Base-by-base conservation (phyloP, 2,329 filamentous ascomycete species). In the Fusarium sp. region DNA sequence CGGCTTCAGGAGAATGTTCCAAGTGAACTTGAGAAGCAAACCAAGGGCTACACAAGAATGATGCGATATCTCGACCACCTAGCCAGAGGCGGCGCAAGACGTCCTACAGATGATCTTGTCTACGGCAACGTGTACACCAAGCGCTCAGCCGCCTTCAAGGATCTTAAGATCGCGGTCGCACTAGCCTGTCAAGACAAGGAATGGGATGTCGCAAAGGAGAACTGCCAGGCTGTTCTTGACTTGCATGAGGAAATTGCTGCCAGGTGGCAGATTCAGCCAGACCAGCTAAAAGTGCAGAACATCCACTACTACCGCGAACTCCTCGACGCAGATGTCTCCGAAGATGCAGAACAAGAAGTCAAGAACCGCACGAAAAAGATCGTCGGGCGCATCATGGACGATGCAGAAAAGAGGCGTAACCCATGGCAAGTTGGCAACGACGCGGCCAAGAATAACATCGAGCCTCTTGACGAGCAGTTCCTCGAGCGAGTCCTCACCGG, bases 91-190 rank as follows among this genome's bases (percentile, higher is more conserved):
- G 64, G 66, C 3, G 49, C 12, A 5, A 33, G 64, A 10, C 65
- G 59, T 19, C 12, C 27, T 6, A 10, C 12, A 2, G 66, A 69
- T 25, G 66, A 69, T 16, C 16, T 57, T 3, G 18, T 69, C 2
- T 69, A 69, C 23, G 64, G 39, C 1, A 69, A 41, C 1, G 66
- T 69, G 1, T 69, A 69, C 14, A 69, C 66, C 19, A 69, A 69
- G n/a, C 66, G 66, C 7, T 69, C 66, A n/a, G 66, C 66, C 0
- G 49, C 49, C 0, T 69, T 69, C 29, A 69, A 64, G 16, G 35
- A 69, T 10, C 64, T 69, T 10, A 69, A 69, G 25, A 64, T 18
- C 3, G 19, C 29, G 2, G 58, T 58, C 2, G 29, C 64, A 0
- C 14, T 52, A 0, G 44, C 66, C 1, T 69, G 64, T 5, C 29